A percentile compares a stretch with the other conserved stretches of the same genome.
Conservation (phyloP, 2,329 filamentous ascomycete genomes). For the Delphinella strobiligena region DNA sequence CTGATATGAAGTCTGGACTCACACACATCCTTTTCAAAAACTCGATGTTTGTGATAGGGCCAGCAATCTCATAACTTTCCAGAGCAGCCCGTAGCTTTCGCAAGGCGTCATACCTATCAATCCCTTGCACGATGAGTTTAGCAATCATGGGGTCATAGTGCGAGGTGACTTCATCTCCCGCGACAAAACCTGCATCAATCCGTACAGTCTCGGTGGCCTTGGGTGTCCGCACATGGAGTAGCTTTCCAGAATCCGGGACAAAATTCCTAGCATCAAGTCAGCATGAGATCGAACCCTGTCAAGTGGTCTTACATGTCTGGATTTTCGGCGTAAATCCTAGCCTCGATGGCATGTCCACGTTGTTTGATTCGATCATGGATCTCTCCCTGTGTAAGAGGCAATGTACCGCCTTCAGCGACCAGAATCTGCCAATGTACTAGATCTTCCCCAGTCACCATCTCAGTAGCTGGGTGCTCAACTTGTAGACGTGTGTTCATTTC, state of each 20-base stretch:
- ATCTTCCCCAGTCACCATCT: constrained; percentile 64
- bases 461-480: constrained; percentile 91
- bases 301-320: constrained; percentile 52
- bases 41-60: constrained; percentile 89
- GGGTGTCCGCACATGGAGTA: constrained; percentile 73
- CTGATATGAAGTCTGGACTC: constrained; percentile 69
- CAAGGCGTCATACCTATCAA: constrained; percentile 66
- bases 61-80: constrained; percentile 83
- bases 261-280: constrained; percentile 50
- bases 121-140: constrained; percentile 84
- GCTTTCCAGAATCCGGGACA: constrained; percentile 80
- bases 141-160: constrained; percentile 99
- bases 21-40: constrained; percentile 83
- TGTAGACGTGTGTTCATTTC: constrained; percentile 74
- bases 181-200: constrained; percentile 85
- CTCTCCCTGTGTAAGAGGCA: constrained; percentile 54
- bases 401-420: constrained; percentile 60
- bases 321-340: constrained; percentile 92
- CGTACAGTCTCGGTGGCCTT: constrained; percentile 58
- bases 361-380: constrained; percentile 58
- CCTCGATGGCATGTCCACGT: constrained; percentile 83
- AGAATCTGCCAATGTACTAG: constrained; percentile 92
- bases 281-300: not conserved
- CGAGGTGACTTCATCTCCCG: constrained; percentile 84
- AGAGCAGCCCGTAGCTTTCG: constrained; percentile 70